phyloP scores from a whole-genome alignment of 176 grass and related monocot genomes.

The Pontederia paniculata region DNA sequence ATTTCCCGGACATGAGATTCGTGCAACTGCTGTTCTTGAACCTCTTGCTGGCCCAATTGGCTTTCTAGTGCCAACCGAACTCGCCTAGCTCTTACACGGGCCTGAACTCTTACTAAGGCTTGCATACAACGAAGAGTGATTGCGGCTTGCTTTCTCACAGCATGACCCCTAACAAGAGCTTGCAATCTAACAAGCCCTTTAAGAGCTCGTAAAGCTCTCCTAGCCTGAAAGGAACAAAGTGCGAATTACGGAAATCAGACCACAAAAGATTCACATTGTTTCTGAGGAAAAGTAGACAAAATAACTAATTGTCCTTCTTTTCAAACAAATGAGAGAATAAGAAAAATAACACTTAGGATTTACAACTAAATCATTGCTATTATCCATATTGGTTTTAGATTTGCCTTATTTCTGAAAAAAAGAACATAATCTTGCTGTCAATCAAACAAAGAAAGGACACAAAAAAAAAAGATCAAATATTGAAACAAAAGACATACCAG shows the following conservation, averaged over 20 bases:
- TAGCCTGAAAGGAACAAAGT: slow-evolving; percentile 42
- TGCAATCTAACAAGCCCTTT: slow-evolving; percentile 92
- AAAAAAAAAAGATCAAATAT: neutral
- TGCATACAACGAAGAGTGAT: slow-evolving; percentile 90
- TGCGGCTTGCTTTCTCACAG: slow-evolving; percentile 91
- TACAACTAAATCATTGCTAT: too few relatives aligned
- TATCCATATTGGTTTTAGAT: too few relatives aligned
- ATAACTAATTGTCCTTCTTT: too few relatives aligned
- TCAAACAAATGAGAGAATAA: too few relatives aligned
- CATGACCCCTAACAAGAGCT: slow-evolving; percentile 87
- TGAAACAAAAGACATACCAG: neutral
- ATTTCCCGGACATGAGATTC: slow-evolving; percentile 50
- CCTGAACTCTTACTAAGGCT: slow-evolving; percentile 80
- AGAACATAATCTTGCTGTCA: neutral
- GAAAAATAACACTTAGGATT: too few relatives aligned
- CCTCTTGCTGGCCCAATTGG: slow-evolving; percentile 42
- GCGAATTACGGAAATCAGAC: neutral
- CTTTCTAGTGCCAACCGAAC: slow-evolving; percentile 52
- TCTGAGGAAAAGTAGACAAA: neutral
- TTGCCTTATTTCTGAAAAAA: too few relatives aligned
- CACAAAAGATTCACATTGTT: neutral
- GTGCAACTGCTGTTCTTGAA: slow-evolving; percentile 24
- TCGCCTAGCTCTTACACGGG: slow-evolving; percentile 70
- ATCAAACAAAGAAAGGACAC: neutral
- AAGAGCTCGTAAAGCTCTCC: slow-evolving; percentile 78